Percentiles rank a stretch among this genome's conserved stretches.
phyloP scores from a whole-genome alignment of 1,139 yeast species.

The Diutina catenulata region DNA sequence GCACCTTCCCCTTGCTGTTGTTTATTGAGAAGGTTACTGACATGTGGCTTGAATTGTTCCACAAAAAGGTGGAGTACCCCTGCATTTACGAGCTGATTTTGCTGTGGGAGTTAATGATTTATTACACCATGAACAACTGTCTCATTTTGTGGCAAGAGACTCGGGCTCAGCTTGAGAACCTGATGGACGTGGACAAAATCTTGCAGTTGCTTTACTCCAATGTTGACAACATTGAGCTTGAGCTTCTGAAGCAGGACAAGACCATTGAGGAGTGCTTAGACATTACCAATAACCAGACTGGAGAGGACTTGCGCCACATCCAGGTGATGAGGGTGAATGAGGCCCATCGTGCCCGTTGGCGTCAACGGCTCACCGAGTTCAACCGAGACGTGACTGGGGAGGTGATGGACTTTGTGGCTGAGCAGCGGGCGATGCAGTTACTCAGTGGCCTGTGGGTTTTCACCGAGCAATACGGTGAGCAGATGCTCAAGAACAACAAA shows the following conservation, averaged over 20 bases:
- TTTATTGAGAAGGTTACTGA: constrained; percentile 26
- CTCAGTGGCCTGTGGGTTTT: constrained; percentile 82
- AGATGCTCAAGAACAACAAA: constrained; percentile 18
- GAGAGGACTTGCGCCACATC: constrained; percentile 39
- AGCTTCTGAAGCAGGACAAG: constrained; percentile 12
- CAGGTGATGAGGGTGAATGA: constrained; percentile 40
- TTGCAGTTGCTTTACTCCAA: constrained; percentile 26
- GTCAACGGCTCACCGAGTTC: constrained; percentile 31
- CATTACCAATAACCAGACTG: constrained; percentile 29
- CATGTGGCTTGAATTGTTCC: constrained; percentile 30
- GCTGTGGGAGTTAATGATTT: constrained; percentile 46
- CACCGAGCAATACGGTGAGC: constrained; percentile 48
- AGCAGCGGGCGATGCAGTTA: constrained; percentile 61
- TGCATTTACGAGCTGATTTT: constrained; percentile 33
- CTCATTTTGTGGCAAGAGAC: constrained; percentile 62
- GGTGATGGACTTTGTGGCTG: constrained; percentile 65
- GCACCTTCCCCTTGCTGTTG: constrained; percentile 31
- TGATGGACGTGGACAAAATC: constrained; percentile 39
- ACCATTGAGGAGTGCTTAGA: constrained; percentile 35
- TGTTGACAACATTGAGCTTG: constrained; percentile 20
- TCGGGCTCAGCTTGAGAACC: constrained; percentile 33
- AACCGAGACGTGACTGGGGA: constrained; percentile 42
- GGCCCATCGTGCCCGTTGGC: constrained; percentile 22
- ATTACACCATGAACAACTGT: constrained; percentile 43
- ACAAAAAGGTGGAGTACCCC: constrained; percentile 21